Base-by-base conservation (phyloP, 1,284 basidiomycete species). In the Heterobasidion irregulare region DNA sequence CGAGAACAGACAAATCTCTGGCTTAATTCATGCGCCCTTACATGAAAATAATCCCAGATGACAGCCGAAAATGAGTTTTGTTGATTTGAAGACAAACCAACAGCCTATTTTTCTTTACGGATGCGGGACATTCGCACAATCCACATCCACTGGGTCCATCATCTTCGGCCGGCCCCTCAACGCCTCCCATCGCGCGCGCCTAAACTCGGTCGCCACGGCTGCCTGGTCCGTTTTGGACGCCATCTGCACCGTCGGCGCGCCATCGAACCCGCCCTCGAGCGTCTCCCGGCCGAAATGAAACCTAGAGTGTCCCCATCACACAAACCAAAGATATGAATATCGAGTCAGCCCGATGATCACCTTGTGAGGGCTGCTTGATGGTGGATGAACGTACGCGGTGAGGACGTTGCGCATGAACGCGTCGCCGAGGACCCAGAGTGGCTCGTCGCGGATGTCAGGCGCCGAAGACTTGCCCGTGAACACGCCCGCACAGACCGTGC, bases 351-450 rank as follows among this genome's bases (percentile, higher is more conserved):
- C 18, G 18, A 18, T 18, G 38, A 10, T 41, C n/a, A 41, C 12
- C 5, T 7, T 6, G 26, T 26, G 26, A 6, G 26, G 6, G 26
- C 26, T 41, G 38, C 38, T 4, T 19, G 7, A 12, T 18, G 26
- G 46, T 7, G 46, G 45, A 35, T 7, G n/a, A 3, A 36, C 52
- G 52, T 47, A 53, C 52, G 52, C 19, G 13, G 45, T 47, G 33
- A 47, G 47, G 32, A 53, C 52, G n/a, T 53, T 53, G 32, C 52
- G 33, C 52, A 53, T 53, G 35, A 53, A 53, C 32, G 35, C 12
- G 44, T 53, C 52, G 2, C 52, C 52, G 18, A 53, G 52, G n/a
- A 53, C 8, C 18, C 33, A 53, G 34, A 47, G 45, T n/a, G 44
- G 44, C 32, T 33, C 10, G 34, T 18, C 36, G 4, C n/a, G 16